Evolutionary conservation across 1,284 basidiomycete species (phyloP), one percentile per base, ranked within the genome.

Genomic region (Trichosporon faecale): DNA sequence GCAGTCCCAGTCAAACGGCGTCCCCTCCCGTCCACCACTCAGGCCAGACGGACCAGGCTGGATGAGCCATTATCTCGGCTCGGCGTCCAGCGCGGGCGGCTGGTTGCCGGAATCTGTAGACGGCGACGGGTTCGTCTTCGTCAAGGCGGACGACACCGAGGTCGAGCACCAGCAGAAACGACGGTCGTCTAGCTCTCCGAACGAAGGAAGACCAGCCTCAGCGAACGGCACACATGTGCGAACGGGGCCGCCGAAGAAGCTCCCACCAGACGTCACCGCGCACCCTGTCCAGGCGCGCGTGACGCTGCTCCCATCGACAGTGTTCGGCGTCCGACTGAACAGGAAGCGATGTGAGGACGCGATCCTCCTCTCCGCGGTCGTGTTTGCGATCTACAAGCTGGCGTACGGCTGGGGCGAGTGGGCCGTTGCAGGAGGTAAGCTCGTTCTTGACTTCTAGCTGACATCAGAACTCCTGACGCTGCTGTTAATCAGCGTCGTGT

Each of bases 381-480:
- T 70, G 1, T 74, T 75, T 33, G 80, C 77, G 0, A 75, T 81
- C 8, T 74, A 70, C 66, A 76, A 74, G 46, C 71, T 84, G 3
- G 77, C 73, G 4, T 64, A 64, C 35, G 29, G 71, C 49, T 82
- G 80, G 80, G 76, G 76, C 6, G 82, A 82, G 60, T 74, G 73
- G 40, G 80, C 80, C 23, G 66, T 82, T 16, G 81, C 80, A 6
- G 78, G 77, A 69, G 82, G 82, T 83, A 65, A 67, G 75, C 64
- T 9, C 12, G 11, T 16, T 4, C 9, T 11, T 14, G 14, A 31
- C 16, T 3, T n/a, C 44, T 29, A n/a, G 44, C 64, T 72, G 52
- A 70, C 64, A n/a, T 0, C 49, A 74, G 69, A 65, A 52, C 66
- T 72, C 4, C 52, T 63, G 27, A 70, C 69, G 5, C 69, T 73